A percentile compares a stretch with the other conserved stretches of the same genome.
phyloP scores from a whole-genome alignment of 129 eudicot genomes.

The Sambucus nigra region DNA sequence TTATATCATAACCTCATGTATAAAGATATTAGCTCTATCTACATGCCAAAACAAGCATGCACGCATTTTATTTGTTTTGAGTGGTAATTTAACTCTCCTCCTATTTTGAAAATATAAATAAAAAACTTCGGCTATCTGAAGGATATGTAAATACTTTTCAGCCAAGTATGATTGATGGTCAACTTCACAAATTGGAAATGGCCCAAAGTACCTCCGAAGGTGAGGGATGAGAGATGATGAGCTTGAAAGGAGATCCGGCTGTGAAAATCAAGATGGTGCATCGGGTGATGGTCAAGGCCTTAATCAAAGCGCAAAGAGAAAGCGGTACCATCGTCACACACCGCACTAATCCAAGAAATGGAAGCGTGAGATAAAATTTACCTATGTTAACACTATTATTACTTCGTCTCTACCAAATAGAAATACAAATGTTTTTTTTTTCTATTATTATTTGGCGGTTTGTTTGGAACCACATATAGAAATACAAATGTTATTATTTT shows the following conservation, averaged over 20 bases:
- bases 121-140: too few species aligned
- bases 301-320: constrained; percentile 24
- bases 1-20: not conserved
- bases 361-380: constrained; percentile 28
- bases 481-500: too few species aligned
- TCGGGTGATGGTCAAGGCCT: constrained; percentile 27
- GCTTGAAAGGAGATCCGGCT: constrained; percentile 32
- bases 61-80: too few species aligned
- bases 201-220: constrained; percentile 6
- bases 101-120: too few species aligned
- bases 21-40: not conserved
- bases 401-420: not conserved
- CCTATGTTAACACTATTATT: not conserved
- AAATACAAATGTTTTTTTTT: not conserved
- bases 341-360: constrained; percentile 42
- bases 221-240: constrained; percentile 36
- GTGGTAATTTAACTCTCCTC: too few species aligned
- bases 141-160: not conserved
- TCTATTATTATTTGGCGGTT: too few species aligned
- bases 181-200: constrained; percentile 2
- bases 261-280: constrained; percentile 30
- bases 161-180: constrained; percentile 5
- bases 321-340: constrained; percentile 52
- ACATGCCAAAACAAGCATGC: not conserved
- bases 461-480: too few species aligned